Percentiles rank a stretch among this genome's conserved stretches.
These are phyloP conservation scores for Senecio squalidus DNA, from an alignment of 140 eudicot genomes.

Conservation along the genomic window DNA sequence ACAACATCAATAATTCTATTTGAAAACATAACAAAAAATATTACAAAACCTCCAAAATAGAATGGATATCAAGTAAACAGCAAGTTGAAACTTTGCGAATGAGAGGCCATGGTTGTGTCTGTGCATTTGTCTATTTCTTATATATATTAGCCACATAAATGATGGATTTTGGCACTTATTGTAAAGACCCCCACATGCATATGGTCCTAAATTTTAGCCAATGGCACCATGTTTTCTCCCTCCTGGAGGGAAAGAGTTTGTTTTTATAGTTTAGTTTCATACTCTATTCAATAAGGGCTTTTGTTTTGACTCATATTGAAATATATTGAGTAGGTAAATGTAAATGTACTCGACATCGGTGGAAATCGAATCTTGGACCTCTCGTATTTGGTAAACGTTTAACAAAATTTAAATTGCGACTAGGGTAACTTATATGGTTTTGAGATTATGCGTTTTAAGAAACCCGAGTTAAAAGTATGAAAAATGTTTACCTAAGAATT, in stretches of 20 bases:
- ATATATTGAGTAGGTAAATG: no score
- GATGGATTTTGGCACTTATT: slow-evolving; percentile 13
- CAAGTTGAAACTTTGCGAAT: slow-evolving; percentile 23
- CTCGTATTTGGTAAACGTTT: no score
- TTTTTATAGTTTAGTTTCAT: slow-evolving; percentile 15
- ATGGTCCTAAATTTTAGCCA: slow-evolving; percentile 19
- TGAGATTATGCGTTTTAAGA: no score
- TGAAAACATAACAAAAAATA: slow-evolving; percentile 24
- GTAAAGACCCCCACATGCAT: slow-evolving; percentile 18
- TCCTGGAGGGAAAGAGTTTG: slow-evolving; percentile 9
- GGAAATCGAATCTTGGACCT: no score
- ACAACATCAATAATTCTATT: slow-evolving; percentile 17
- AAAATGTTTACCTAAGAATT: no score
- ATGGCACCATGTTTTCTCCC: slow-evolving; percentile 18
- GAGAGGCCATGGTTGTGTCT: slow-evolving; percentile 25
- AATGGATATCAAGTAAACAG: slow-evolving; percentile 15
- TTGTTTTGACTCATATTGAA: no score
- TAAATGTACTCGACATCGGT: no score
- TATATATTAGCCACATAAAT: slow-evolving; percentile 18
- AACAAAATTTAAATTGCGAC: no score
- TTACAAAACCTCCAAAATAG: slow-evolving; percentile 24
- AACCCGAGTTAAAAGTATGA: no score
- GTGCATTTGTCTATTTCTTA: slow-evolving; percentile 20
- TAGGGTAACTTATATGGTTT: no score
- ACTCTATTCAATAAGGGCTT: no score